These are phyloP conservation scores for Coemansia sp. DNA, from an alignment of 192 early-diverging fungal genomes.

Conservation along the genomic window DNA sequence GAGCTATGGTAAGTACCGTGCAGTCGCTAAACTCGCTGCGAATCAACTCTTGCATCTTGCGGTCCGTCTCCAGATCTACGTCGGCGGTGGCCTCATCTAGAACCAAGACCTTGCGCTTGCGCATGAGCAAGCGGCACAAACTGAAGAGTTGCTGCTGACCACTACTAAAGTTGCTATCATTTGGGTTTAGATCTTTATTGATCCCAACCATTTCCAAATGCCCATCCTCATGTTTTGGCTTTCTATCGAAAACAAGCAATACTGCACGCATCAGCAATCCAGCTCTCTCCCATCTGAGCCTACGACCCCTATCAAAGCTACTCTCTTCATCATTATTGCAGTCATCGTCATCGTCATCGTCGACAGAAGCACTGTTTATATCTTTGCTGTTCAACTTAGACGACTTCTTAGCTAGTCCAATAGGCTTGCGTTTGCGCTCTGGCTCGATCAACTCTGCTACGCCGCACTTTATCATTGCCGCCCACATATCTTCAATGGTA, in stretches of 20 bases:
- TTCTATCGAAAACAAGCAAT: not conserved
- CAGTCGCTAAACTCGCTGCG: conserved; percentile 52
- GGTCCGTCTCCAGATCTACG: conserved; percentile 49
- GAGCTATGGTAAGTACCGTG: conserved; percentile 64
- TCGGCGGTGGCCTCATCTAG: conserved; percentile 71
- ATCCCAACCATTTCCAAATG: not conserved
- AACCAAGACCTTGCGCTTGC: conserved; percentile 57
- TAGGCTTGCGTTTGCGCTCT: not conserved
- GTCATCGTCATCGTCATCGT: not conserved
- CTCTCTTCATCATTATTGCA: conserved; percentile 12
- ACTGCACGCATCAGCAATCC: not conserved
- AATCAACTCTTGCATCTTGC: conserved; percentile 28
- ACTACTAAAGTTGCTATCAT: conserved; percentile 50
- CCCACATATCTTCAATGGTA: conserved; percentile 64
- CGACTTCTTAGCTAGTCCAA: not conserved
- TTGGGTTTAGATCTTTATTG: not conserved
- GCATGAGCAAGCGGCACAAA: conserved; percentile 61
- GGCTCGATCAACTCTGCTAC: not conserved
- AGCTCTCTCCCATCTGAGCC: not conserved
- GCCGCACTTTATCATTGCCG: conserved; percentile 47
- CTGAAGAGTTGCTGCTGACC: conserved; percentile 66
- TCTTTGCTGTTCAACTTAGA: not conserved
- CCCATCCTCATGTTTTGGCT: not conserved
- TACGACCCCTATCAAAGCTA: not conserved
- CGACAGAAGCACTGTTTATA: no score